Evolutionary conservation across 2,329 filamentous ascomycete species (phyloP).

Genomic region (Alternaria dauci): DNA sequence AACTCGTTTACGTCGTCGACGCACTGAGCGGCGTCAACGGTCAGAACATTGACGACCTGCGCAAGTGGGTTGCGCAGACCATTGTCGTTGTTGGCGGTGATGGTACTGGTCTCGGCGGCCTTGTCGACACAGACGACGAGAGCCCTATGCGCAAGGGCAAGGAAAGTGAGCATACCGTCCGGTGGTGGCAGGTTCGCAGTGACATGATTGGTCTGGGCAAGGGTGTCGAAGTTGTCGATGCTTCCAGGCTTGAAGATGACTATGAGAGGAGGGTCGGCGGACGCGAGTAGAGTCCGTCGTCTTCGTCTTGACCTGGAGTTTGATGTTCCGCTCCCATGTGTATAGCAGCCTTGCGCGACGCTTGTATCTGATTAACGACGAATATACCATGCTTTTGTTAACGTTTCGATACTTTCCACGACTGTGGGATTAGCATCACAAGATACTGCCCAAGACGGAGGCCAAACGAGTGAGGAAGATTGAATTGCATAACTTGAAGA

Average conservation of each 20-base stretch:
- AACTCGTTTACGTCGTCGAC: slow-evolving; percentile 88
- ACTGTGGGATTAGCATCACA: neutral
- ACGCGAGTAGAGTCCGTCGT: slow-evolving; percentile 43
- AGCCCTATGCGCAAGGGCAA: slow-evolving; percentile 35
- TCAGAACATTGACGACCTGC: slow-evolving; percentile 72
- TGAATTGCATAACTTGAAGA: neutral
- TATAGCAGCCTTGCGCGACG: slow-evolving; percentile 6
- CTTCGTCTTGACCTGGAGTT: slow-evolving; percentile 2
- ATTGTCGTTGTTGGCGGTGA: slow-evolving; percentile 66
- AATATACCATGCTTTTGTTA: slow-evolving; percentile 12
- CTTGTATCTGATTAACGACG: slow-evolving; percentile 13
- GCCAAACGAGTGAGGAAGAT: neutral
- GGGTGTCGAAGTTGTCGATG: slow-evolving; percentile 88
- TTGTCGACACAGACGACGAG: slow-evolving; percentile 71
- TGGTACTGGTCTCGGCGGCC: slow-evolving; percentile 54
- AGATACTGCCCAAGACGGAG: neutral
- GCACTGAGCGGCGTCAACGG: slow-evolving; percentile 80
- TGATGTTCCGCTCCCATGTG: slow-evolving; percentile 9
- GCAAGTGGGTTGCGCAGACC: slow-evolving; percentile 68
- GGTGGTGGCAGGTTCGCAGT: slow-evolving; percentile 78
- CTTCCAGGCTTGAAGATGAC: slow-evolving; percentile 81
- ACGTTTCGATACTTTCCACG: neutral
- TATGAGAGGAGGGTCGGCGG: slow-evolving; percentile 82
- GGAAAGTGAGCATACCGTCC: slow-evolving; percentile 42
- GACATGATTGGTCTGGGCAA: slow-evolving; percentile 86